Conservation (phyloP, 352 stramenopile species). For the Phytophthora colocasiae region DNA sequence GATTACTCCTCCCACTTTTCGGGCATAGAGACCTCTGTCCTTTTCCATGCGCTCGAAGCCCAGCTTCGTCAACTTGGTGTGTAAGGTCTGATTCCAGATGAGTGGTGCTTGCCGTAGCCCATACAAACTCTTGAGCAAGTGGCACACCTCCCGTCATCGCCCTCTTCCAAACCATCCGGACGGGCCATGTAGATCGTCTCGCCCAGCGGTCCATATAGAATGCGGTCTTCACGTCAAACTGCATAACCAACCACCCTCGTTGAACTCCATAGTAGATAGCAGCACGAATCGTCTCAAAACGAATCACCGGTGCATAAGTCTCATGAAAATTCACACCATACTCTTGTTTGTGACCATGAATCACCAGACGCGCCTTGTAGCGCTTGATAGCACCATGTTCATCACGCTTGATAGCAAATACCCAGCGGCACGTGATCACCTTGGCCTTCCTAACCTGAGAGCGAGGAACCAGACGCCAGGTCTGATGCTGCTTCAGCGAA, state of each 20-base stretch:
- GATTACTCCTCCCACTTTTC: conserved; percentile 5
- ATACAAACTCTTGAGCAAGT: conserved; percentile 21
- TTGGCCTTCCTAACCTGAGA: not conserved
- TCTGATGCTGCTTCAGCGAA: conserved; percentile 2
- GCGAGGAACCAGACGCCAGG: conserved; percentile 4
- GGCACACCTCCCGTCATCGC: not conserved
- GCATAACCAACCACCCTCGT: conserved; percentile 1
- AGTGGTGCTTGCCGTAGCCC: conserved; percentile 3
- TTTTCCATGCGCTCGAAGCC: not conserved
- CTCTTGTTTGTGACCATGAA: conserved; percentile 26
- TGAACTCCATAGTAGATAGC: conserved; percentile 23
- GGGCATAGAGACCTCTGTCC: conserved; percentile 5
- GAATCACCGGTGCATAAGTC: conserved; percentile 25
- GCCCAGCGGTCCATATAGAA: conserved; percentile 11
- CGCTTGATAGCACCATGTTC: conserved; percentile 9
- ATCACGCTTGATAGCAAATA: conserved; percentile 22
- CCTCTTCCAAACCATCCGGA: conserved; percentile 1
- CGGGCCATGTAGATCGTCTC: conserved; percentile 14
- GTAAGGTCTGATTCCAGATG: conserved; percentile 18
- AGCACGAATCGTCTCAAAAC: conserved; percentile 22
- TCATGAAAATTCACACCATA: conserved; percentile 24
- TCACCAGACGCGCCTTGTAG: conserved; percentile 29
- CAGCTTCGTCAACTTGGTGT: not conserved
- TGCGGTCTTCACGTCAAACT: conserved; percentile 24
- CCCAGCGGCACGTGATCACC: conserved; percentile 16